Evolutionary conservation across 2,329 filamentous ascomycete species (phyloP), one percentile per base, ranked within the genome.

Genomic region (Monosporascus sp.): DNA sequence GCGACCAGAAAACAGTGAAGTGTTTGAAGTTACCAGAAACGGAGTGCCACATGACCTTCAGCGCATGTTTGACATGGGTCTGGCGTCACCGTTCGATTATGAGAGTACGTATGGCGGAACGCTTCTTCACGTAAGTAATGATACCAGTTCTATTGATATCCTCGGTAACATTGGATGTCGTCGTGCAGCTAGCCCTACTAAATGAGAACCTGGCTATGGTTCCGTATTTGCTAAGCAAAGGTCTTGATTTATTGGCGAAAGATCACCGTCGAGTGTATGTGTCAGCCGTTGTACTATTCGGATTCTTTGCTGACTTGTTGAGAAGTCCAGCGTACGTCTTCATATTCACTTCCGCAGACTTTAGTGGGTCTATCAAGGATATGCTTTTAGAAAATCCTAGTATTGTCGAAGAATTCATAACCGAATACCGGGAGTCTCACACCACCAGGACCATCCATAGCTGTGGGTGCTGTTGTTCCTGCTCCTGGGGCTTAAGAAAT

Each of bases 21-120:
- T 40, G 35, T 7, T 56, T 3, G 1, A 4, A 1, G 18, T 55
- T 17, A 11, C 24, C 9, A 3, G 2, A 2, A 1, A 4, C 0
- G 50, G 45, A 37, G 37, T 40, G 14, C 40, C 49, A 5, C 17
- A 46, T 5, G 50, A 58, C 7, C n/a, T 58, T 14, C 54, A 50
- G 22, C 45, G 35, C 38, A 50, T 58, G 11, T 60, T 58, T 18
- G 52, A 58, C 35, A 26, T 47, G 35, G 51, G 54, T 5, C 22
- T 53, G n/a, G 54, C 56, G n/a, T 60, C 58, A n/a, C 54, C 51
- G 3, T 56, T 55, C n/a, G 58, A 55, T n/a, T 24, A 37, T 7
- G n/a, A n/a, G 9, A 0, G 2, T 14, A 1, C 11, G 31, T 2
- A 1, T 3, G 52, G 52, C 7, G 3, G 0, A 6, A 56, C 49